Base-by-base conservation (phyloP, 1,139 yeast species). In the Candida sp. region DNA sequence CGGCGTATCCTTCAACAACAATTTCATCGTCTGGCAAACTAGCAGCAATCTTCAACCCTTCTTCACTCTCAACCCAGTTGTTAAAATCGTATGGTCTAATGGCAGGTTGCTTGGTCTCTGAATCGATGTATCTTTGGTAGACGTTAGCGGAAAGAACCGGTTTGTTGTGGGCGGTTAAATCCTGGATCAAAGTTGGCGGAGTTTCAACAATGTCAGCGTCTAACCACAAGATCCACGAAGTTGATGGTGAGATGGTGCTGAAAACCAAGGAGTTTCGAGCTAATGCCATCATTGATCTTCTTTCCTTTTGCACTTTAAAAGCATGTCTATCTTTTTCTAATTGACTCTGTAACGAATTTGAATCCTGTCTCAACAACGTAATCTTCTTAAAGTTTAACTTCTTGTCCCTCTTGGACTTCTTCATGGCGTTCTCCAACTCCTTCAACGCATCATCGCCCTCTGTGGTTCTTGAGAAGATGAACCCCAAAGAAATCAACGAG, bases 181-280 rank as follows among this genome's bases (percentile, higher is more conserved):
- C 98, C 73, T 94, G 96, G 55, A 94, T 80, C 62, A 94, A 73
- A 23, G 89, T 83, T 17, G 81, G 71, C 17, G 97, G 96, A 3
- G 97, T 84, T 70, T 94, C 99, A 37, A 93, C 82, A 46, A 94
- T 87, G 71, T 94, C 99, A 3, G 97, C 86, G 70, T 94, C 99
- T 59, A 94, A 76, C 98, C 99, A 96, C 48, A 94, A 75, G 30
- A 93, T 88, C 99, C 99, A 94, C 30, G 96, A 84, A 5, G 96
- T 92, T 57, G 88, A 82, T 12, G 98, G 96, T 1, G 93, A 88
- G 47, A 94, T 75, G 2, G 98, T 84, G n/a, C 98, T 88, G 69
- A 92, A 90, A 44, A 94, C 78, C 52, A 94, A 75, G 37, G 97
- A 92, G 73, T 94, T 94, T 67, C 99, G 80, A 2, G 98, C 98